These are phyloP conservation scores for Colletotrichum sp. DNA, from an alignment of 2,329 filamentous ascomycete species.

Conservation along the genomic window DNA sequence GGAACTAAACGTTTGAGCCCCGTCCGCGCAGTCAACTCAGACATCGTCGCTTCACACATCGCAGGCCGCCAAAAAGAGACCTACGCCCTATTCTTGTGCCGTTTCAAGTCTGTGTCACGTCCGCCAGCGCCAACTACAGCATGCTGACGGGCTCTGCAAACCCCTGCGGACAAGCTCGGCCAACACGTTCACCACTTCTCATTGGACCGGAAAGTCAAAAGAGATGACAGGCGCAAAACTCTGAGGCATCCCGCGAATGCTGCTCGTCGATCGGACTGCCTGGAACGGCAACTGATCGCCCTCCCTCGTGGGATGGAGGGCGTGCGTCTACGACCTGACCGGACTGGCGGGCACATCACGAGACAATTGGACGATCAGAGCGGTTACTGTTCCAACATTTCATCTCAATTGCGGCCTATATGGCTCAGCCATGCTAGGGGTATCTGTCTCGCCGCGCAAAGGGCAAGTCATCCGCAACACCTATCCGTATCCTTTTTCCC, in stretches of 20 bases:
- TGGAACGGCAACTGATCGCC: not conserved
- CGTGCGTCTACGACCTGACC: not conserved
- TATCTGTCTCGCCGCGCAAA: conserved; percentile 3
- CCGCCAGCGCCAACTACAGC: not conserved
- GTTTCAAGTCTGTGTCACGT: conserved; percentile 13
- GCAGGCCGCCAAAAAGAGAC: not conserved
- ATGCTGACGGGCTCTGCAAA: not conserved
- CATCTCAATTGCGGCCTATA: conserved; percentile 10
- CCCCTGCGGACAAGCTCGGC: not conserved
- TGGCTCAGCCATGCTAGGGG: conserved; percentile 20
- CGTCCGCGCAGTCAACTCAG: not conserved
- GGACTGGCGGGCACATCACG: not conserved
- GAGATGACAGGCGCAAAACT: not conserved
- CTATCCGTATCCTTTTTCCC: not conserved
- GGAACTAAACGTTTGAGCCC: not conserved
- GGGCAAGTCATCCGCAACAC: conserved; percentile 3
- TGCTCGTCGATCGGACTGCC: not conserved
- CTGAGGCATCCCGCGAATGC: not conserved
- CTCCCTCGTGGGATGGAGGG: not conserved
- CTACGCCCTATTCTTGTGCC: not conserved
- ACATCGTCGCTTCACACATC: not conserved
- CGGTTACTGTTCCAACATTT: conserved; percentile 4
- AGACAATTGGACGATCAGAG: not conserved
- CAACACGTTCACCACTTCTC: not conserved
- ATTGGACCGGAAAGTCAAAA: not conserved